Evolutionary conservation across 2,329 filamentous ascomycete species (phyloP).

Genomic region (Ophiostoma australiae): DNA sequence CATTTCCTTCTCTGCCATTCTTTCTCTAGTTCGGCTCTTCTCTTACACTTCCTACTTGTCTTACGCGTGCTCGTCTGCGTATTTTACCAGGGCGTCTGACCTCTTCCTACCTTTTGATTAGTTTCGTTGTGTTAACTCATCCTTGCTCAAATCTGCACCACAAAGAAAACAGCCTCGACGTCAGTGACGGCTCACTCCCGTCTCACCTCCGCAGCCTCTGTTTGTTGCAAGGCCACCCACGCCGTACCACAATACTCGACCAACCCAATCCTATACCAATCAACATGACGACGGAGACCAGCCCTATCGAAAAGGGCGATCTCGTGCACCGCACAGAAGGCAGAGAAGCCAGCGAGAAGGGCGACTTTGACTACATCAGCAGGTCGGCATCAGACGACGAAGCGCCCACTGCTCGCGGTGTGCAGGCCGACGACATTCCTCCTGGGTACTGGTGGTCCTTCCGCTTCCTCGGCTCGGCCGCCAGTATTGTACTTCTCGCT

Average conservation of each 20-base stretch:
- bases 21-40: background rate
- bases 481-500: constrained; percentile 21
- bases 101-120: background rate
- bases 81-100: too few relatives aligned
- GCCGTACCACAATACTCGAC: background rate
- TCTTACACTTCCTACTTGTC: background rate
- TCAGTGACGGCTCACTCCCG: background rate
- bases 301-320: background rate
- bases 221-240: background rate
- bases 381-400: constrained; percentile 13
- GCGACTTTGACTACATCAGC: background rate
- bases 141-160: background rate
- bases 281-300: background rate
- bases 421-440: constrained; percentile 23
- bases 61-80: background rate
- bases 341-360: background rate
- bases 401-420: constrained; percentile 19
- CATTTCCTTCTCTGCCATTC: background rate
- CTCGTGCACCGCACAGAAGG: background rate
- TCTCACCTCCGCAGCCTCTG: background rate
- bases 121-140: background rate
- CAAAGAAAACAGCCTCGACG: background rate
- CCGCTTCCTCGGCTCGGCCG: constrained; percentile 23
- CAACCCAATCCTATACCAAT: background rate
- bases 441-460: constrained; percentile 24